A percentile compares a stretch with the other conserved stretches of the same genome.
These are phyloP conservation scores for Penicillium subrubescens DNA, from an alignment of 495 filamentous ascomycete species.

Conservation along the genomic window DNA sequence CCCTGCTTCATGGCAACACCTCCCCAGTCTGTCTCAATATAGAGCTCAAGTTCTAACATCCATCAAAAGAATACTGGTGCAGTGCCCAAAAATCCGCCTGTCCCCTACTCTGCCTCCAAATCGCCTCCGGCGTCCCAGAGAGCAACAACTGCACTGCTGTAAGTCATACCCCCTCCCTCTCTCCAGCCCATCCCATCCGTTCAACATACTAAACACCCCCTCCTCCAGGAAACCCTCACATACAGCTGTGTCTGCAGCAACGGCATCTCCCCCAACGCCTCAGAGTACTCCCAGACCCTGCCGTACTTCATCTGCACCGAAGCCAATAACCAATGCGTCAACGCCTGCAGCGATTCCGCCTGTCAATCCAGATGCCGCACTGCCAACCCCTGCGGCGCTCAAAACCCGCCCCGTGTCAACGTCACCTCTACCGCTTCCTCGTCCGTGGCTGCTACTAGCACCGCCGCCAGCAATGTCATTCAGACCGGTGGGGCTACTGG, in stretches of 20 bases:
- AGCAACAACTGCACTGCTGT: constrained; percentile 74
- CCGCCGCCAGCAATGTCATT: constrained; percentile 36
- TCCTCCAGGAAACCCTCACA: constrained; percentile 59
- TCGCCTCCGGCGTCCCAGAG: constrained; percentile 50
- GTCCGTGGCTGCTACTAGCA: constrained; percentile 30
- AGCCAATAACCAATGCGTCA: constrained; percentile 70
- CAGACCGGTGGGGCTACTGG: constrained; percentile 17
- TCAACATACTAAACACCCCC: background rate
- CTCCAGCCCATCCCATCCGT: background rate
- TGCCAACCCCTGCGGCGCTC: constrained; percentile 80
- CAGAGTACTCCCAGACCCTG: constrained; percentile 82
- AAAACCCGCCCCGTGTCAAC: constrained; percentile 65
- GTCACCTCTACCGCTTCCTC: constrained; percentile 47
- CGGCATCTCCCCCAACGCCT: constrained; percentile 69
- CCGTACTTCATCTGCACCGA: constrained; percentile 82
- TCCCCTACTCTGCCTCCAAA: constrained; percentile 78
- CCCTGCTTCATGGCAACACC: background rate
- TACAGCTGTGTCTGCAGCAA: constrained; percentile 80
- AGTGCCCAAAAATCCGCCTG: constrained; percentile 64
- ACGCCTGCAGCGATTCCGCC: constrained; percentile 57
- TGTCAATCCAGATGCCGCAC: constrained; percentile 68
- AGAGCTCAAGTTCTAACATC: background rate
- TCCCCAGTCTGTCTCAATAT: constrained; percentile 3
- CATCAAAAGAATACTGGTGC: constrained; percentile 67
- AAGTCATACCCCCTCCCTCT: constrained; percentile 37